Base-by-base conservation (phyloP, 495 filamentous ascomycete species). In the Hypoxylon crocopeplum region DNA sequence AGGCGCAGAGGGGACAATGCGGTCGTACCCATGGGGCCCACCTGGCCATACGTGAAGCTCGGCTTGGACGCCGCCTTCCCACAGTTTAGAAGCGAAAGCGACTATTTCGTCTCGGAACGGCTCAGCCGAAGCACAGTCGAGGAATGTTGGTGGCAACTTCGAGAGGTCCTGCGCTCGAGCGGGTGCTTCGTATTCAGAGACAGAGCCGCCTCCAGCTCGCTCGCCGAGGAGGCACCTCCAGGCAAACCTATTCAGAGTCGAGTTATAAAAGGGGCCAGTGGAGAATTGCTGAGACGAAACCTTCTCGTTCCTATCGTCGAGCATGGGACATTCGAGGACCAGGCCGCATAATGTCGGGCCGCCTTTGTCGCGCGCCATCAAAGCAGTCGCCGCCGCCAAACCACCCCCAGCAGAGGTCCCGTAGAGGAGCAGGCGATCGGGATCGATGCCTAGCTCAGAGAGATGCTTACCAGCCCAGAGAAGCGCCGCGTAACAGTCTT, bases 31-130 rank as follows among this genome's bases (percentile, higher is more conserved):
- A 42, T 71, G 69, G 8, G 69, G 62, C 2, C 66, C 71, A 27
- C 72, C 71, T 2, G 67, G 66, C 67, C 69, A 75, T 34, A 73
- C 69, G 55, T 75, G 72, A 41, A 75, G 63, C 42, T 75, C 71
- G 42, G 69, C 66, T 53, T 62, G 57, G 6, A 72, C 67, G 13
- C 72, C 72, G 7, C 52, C 58, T 21, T 59, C 67, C 69, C 69
- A 72, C 37, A 75, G 48, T 33, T 67, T 69, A 7, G 67, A 62
- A 13, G 71, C 72, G 56, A 70, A 75, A 20, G 61, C 63, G 8
- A 75, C 68, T 30, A 69, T 66, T 42, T 75, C 72, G 50, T 75
- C 72, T 20, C 71, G 67, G 51, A 75, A 72, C 1, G 64, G 59
- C 25, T 75, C 72, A 3, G 67, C 69, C 1, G 67, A 62, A 27